Evolutionary conservation across 495 filamentous ascomycete genomes (phyloP).

Genomic region (Geopyxis carbonaria): DNA sequence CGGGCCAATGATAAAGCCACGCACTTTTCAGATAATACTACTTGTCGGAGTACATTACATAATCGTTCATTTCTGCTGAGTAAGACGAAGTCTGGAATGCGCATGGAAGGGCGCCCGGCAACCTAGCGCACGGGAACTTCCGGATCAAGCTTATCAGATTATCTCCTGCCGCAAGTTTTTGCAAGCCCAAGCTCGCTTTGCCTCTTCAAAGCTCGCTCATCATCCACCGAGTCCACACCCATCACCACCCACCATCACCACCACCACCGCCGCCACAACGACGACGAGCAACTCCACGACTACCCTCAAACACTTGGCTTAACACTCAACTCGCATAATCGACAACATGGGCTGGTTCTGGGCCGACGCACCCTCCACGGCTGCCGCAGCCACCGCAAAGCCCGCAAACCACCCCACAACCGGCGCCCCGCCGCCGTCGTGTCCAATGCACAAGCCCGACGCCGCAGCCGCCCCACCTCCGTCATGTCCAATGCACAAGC

Average conservation of each 20-base stretch:
- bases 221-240: no score
- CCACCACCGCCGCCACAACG: background rate
- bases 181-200: no score
- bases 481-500: slow-evolving; percentile 25
- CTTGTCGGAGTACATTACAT: no score
- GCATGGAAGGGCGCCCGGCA: no score
- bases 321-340: background rate
- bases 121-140: no score
- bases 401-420: slow-evolving; percentile 23
- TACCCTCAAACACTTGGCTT: background rate
- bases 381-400: slow-evolving; percentile 24
- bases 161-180: no score
- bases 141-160: no score
- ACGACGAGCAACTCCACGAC: background rate
- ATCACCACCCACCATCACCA: background rate
- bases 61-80: no score
- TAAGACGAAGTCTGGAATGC: no score
- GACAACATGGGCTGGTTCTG: slow-evolving; percentile 91
- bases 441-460: slow-evolving; percentile 69
- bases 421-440: slow-evolving; percentile 57
- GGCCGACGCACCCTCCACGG: slow-evolving; percentile 48
- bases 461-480: slow-evolving; percentile 28
- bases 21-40: no score
- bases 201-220: no score
- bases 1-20: no score